Percentiles rank a stretch among this genome's conserved stretches.
Conservation (phyloP, 208 protist species). For the Trichomonas gallinae region DNA sequence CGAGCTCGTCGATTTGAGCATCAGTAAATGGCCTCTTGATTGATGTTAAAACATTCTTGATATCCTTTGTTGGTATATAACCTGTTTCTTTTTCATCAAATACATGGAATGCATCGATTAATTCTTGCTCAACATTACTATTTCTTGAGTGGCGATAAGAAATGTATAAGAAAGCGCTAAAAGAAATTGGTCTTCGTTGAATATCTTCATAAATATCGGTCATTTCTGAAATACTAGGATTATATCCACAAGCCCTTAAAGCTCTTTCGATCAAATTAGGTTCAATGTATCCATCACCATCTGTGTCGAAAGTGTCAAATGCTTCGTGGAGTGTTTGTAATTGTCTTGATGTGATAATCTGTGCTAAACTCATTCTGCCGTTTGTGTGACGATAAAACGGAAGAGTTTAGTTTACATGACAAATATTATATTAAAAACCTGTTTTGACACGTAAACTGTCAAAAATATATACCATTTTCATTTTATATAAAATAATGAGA, state of each 20-base stretch:
- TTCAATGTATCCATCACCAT: not conserved
- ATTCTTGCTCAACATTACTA: constrained; percentile 7
- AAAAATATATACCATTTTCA: too few relatives aligned
- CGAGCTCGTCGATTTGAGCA: not conserved
- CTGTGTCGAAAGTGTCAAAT: not conserved
- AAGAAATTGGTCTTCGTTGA: not conserved
- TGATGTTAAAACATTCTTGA: not conserved
- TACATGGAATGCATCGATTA: constrained; percentile 1
- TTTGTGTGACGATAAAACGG: not conserved
- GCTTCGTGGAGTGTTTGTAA: not conserved
- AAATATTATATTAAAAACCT: too few relatives aligned
- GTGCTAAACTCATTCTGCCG: not conserved
- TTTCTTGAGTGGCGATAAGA: not conserved
- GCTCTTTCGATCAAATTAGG: not conserved
- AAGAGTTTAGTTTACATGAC: too few relatives aligned
- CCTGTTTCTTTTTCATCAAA: not conserved
- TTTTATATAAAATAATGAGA: too few relatives aligned
- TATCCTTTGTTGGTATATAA: not conserved
- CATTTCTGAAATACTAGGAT: not conserved
- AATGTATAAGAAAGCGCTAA: not conserved
- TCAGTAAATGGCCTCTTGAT: not conserved
- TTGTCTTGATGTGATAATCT: not conserved
- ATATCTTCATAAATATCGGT: not conserved
- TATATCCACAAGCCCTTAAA: not conserved
- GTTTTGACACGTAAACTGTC: too few relatives aligned